phyloP scores from a whole-genome alignment of 768 basidiomycete species.

The Russula olivacea region DNA sequence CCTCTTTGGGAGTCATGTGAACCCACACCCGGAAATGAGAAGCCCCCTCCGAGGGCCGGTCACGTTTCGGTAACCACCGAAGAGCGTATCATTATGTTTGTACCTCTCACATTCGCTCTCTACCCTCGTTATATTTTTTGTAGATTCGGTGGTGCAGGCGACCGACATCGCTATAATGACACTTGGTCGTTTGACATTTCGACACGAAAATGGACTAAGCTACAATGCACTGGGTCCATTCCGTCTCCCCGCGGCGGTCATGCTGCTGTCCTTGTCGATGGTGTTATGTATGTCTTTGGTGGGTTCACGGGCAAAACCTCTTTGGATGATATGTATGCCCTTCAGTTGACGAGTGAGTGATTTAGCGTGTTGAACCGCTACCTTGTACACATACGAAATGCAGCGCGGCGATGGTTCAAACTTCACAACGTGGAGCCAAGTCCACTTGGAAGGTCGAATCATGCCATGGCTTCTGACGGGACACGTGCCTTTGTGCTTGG shows the following conservation, averaged over 20 bases:
- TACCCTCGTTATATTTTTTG: constrained; percentile 3
- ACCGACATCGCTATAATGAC: constrained; percentile 96
- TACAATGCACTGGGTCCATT: constrained; percentile 94
- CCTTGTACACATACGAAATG: no score
- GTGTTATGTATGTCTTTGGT: constrained; percentile 96
- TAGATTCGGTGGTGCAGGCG: constrained; percentile 96
- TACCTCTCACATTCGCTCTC: constrained; percentile 15
- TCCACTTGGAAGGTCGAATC: no score
- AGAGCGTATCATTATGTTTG: constrained; percentile 37
- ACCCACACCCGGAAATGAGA: constrained; percentile 47
- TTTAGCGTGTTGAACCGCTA: no score
- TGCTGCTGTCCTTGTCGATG: constrained; percentile 94
- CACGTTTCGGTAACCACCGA: constrained; percentile 81
- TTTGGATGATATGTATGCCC: no score
- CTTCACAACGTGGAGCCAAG: no score
- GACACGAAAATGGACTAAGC: constrained; percentile 79
- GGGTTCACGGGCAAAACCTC: constrained; percentile 35
- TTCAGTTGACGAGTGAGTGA: no score
- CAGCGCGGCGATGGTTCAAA: no score
- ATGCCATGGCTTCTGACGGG: no score
- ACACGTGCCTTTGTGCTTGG: no score
- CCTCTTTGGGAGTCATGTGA: constrained; percentile 80
- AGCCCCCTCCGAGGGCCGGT: constrained; percentile 75
- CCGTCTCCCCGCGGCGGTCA: constrained; percentile 94
- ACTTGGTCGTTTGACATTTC: constrained; percentile 86